phyloP scores from a whole-genome alignment of 2,329 filamentous ascomycete genomes.

The Alternaria ethzedia region DNA sequence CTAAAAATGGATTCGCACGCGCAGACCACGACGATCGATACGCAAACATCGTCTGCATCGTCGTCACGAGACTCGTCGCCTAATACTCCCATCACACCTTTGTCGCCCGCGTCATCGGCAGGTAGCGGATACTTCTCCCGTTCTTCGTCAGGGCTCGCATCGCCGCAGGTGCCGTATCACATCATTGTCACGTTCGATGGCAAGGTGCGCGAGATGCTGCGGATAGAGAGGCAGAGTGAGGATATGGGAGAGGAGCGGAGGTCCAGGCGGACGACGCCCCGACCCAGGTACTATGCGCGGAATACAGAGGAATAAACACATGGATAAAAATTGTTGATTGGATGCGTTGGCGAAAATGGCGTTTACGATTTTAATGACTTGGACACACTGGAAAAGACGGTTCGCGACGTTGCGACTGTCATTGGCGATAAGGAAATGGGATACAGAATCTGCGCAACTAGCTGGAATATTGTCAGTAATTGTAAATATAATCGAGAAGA shows the following conservation, averaged over 20 bases:
- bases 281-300: slow-evolving; percentile 20
- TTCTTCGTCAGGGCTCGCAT: slow-evolving; percentile 10
- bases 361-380: slow-evolving; percentile 4
- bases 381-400: neutral
- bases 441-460: neutral
- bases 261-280: slow-evolving; percentile 1
- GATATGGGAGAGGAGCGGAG: slow-evolving; percentile 7
- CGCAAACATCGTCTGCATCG: neutral
- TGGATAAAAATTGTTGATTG: neutral
- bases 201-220: slow-evolving; percentile 33
- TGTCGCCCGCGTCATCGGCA: slow-evolving; percentile 9
- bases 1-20: slow-evolving; percentile 2
- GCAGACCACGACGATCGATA: neutral
- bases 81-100: slow-evolving; percentile 2
- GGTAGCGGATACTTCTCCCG: slow-evolving; percentile 8
- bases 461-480: neutral
- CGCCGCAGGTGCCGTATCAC: slow-evolving; percentile 30
- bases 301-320: neutral
- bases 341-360: neutral
- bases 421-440: neutral
- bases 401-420: neutral
- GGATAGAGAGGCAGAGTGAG: slow-evolving; percentile 22
- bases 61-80: slow-evolving; percentile 6
- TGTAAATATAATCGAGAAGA: neutral
- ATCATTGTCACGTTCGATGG: slow-evolving; percentile 38